Percentiles rank a stretch among this genome's conserved stretches.
Evolutionary conservation across 805 yeast species (phyloP).

Genomic region (Debaryomyces prosopidis): DNA sequence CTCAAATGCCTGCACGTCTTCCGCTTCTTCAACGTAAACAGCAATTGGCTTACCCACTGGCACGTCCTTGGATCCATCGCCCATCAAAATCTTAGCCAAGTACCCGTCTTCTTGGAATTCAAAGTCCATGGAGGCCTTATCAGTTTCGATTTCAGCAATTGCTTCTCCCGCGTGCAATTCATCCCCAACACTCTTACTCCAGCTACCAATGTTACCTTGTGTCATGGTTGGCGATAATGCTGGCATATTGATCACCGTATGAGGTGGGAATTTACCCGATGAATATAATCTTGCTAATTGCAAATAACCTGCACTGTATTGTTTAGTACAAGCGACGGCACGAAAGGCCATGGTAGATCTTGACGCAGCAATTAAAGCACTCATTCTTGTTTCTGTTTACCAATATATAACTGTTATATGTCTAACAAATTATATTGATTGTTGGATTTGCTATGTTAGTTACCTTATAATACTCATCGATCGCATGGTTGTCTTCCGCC

Average conservation of each 20-base stretch:
- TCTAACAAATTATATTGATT: not conserved
- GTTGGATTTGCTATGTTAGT: no score
- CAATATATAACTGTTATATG: not conserved
- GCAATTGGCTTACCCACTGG: conserved; percentile 97
- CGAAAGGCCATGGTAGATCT: conserved; percentile 28
- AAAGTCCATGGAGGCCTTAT: conserved; percentile 96
- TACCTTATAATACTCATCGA: conserved; percentile 5
- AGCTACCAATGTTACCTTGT: conserved; percentile 84
- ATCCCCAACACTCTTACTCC: conserved; percentile 93
- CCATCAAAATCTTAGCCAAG: conserved; percentile 82
- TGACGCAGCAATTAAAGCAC: conserved; percentile 38
- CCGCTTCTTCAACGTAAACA: conserved; percentile 86
- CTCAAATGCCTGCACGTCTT: conserved; percentile 84
- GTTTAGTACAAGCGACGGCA: conserved; percentile 17
- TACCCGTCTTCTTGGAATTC: conserved; percentile 97
- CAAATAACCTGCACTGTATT: conserved; percentile 18
- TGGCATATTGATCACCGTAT: conserved; percentile 93
- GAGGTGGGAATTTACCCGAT: conserved; percentile 65
- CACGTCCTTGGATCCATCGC: conserved; percentile 83
- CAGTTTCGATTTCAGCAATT: conserved; percentile 96
- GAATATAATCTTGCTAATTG: conserved; percentile 43
- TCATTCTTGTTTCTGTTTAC: conserved; percentile 19
- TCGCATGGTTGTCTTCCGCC: conserved; percentile 32
- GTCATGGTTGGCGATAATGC: conserved; percentile 99
- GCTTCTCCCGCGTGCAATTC: conserved; percentile 88